Base-by-base conservation (phyloP, 441 rosid species). In the Gossypium aridum region DNA sequence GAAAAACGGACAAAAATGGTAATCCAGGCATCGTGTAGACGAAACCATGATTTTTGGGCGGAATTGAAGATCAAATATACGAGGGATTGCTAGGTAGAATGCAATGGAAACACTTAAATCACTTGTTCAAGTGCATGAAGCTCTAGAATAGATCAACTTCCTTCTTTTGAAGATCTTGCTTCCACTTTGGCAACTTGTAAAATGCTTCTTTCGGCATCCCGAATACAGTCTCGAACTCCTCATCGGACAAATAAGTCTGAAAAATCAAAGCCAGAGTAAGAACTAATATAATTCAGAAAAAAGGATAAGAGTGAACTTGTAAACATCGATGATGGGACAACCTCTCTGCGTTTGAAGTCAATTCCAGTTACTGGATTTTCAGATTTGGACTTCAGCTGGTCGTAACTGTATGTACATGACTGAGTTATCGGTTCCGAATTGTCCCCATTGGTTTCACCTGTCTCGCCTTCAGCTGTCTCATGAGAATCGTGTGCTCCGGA, bases 131-230 rank as follows among this genome's bases (percentile, higher is more conserved):
- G 59, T 61, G 71, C 43, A 19, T 39, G 45, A 39, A 57, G 62
- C 43, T 80, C 83, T 92, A 96, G 86, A 96, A 96, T 76, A 96
- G 80, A 81, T 96, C 99, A 62, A 81, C 83, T 77, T 94, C 94
- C 90, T 78, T 92, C 90, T 96, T 96, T 75, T 80, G 90, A 76
- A 91, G 73, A 80, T 96, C 99, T 86, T 96, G 98, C 90, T 96
- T 96, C 99, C 99, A 96, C 77, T 86, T 90, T 8, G 99, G 96
- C 78, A 85, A 62, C 77, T 87, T 86, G 74, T 86, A 89, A 71
- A 91, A 91, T 61, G 77, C 87, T 83, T 81, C 94, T 79, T 88
- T 91, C 31, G 79, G 7, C 84, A 87, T 86, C 60, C 96, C 94
- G 56, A 96, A 89, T 49, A 92, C 80, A 14, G 81, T 76, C 81